These are phyloP conservation scores for Medicago lupulina DNA, from an alignment of 306 rosid species.

Conservation along the genomic window DNA sequence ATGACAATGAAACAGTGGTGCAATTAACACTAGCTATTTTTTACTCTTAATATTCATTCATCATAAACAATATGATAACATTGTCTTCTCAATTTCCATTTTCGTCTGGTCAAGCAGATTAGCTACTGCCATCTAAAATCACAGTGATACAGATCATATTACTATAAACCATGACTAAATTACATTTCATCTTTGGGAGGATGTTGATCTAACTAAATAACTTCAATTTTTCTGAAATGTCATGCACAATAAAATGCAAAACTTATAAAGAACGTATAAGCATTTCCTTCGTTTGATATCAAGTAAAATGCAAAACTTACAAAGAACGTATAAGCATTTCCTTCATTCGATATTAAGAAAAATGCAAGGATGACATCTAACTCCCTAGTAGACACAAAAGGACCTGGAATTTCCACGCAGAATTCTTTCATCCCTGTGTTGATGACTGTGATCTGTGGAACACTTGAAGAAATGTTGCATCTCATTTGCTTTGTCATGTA, in stretches of 20 bases:
- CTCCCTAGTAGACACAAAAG: conserved; percentile 12
- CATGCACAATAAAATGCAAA: conserved; percentile 49
- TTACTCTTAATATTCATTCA: not conserved
- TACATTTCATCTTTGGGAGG: conserved; percentile 60
- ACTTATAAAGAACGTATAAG: conserved; percentile 26
- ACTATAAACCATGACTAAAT: conserved; percentile 27
- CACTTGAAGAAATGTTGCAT: conserved; percentile 25
- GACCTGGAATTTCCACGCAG: not conserved
- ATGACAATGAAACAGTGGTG: not conserved
- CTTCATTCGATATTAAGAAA: no score
- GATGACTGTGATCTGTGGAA: not conserved
- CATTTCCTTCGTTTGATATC: conserved; percentile 19
- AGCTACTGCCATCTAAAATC: not conserved
- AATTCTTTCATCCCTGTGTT: conserved; percentile 23
- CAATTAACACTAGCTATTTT: not conserved
- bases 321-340: conserved; percentile 36
- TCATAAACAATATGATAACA: not conserved
- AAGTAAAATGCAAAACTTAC: no score
- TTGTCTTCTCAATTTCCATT: conserved; percentile 8
- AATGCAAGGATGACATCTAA: not conserved
- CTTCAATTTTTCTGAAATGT: conserved; percentile 62
- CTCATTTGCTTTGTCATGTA: conserved; percentile 17
- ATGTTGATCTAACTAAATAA: conserved; percentile 52
- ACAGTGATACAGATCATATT: not conserved
- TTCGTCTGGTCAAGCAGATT: not conserved